phyloP scores from a whole-genome alignment of 2,329 filamentous ascomycete genomes.

The Colletotrichum echinochloae region DNA sequence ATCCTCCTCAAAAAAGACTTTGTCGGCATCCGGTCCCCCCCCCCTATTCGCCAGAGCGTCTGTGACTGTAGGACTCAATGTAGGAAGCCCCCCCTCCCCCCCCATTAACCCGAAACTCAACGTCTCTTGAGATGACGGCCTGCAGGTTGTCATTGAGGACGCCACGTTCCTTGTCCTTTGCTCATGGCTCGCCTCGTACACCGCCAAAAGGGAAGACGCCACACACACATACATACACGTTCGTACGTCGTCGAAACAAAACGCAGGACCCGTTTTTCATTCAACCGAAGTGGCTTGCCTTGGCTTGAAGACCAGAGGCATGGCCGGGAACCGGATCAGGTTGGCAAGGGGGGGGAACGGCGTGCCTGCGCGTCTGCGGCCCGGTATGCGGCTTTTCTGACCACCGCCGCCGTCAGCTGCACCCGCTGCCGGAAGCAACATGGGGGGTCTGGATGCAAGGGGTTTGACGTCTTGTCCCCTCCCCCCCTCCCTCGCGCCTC shows the following conservation, averaged over 20 bases:
- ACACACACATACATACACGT: neutral
- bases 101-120: neutral
- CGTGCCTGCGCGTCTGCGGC: neutral
- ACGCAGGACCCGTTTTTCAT: neutral
- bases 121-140: neutral
- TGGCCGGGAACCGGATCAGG: neutral
- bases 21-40: no score
- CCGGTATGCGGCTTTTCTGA: neutral
- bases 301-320: neutral
- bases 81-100: neutral
- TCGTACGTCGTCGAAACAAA: slow-evolving; percentile 9
- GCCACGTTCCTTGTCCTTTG: neutral
- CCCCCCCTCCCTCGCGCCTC: neutral
- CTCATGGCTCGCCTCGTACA: slow-evolving; percentile 1
- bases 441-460: neutral
- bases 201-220: neutral
- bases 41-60: neutral
- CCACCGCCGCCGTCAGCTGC: neutral
- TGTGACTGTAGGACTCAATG: neutral
- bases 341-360: neutral
- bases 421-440: neutral
- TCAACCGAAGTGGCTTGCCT: slow-evolving; percentile 3
- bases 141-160: neutral
- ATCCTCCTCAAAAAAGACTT: neutral
- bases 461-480: neutral